Evolutionary conservation across 2,329 filamentous ascomycete species (phyloP).

Genomic region (Penicillium crustosum): DNA sequence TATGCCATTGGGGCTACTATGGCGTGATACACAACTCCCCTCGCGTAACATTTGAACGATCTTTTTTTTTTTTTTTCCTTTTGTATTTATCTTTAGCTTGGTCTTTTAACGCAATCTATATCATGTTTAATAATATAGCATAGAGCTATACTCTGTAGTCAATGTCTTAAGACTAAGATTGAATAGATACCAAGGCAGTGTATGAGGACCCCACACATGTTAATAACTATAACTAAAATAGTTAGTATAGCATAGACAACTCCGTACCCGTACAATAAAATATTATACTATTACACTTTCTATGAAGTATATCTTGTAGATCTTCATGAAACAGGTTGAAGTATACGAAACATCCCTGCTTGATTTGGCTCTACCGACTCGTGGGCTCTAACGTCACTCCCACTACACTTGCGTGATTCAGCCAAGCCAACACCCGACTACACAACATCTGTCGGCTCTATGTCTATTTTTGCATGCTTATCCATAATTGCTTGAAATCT

Average conservation of each 20-base stretch:
- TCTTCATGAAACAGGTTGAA: not conserved
- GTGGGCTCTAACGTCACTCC: slow-evolving; percentile 26
- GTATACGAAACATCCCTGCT: not conserved
- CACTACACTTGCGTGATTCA: slow-evolving; percentile 27
- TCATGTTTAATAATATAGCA: not conserved
- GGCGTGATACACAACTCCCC: not conserved
- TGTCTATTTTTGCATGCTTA: not conserved
- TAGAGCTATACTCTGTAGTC: not conserved
- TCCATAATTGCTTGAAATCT: not conserved
- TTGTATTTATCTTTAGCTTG: not conserved
- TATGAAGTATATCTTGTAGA: not conserved
- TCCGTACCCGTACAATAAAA: not conserved
- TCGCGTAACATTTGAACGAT: not conserved
- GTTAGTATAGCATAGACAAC: not conserved
- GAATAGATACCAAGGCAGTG: not conserved
- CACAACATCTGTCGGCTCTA: not conserved
- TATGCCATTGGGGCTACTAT: not conserved
- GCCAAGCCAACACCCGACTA: slow-evolving; percentile 6
- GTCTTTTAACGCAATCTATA: not conserved
- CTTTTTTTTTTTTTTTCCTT: not conserved
- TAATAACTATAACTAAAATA: not conserved
- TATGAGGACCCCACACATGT: not conserved
- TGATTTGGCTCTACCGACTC: slow-evolving; percentile 2
- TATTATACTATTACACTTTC: not conserved
- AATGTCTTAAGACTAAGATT: not conserved